A percentile compares a stretch with the other conserved stretches of the same genome.
phyloP scores from a whole-genome alignment of 2,329 filamentous ascomycete genomes.

The Alternaria panax region DNA sequence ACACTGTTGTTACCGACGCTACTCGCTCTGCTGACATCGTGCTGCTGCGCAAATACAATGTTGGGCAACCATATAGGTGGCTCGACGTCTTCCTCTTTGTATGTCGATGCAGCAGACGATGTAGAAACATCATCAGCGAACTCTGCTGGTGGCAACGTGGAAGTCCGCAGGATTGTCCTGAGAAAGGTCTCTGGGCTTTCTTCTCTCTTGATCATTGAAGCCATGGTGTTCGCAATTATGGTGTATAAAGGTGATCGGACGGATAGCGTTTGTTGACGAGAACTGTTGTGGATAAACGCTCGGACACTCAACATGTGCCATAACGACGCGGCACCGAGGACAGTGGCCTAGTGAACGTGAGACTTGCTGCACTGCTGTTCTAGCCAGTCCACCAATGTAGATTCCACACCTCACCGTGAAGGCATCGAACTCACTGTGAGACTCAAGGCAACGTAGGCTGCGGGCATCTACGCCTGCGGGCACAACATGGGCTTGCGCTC shows the following conservation, averaged over 20 bases:
- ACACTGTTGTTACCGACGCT: background rate
- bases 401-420: background rate
- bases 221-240: background rate
- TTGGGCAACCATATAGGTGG: background rate
- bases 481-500: background rate
- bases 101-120: background rate
- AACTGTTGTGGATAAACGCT: background rate
- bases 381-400: background rate
- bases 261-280: background rate
- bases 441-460: background rate
- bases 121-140: background rate
- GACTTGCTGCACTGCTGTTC: background rate
- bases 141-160: background rate
- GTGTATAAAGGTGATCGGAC: background rate
- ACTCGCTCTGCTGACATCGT: background rate
- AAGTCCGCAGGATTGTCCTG: background rate
- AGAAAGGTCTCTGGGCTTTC: conserved; percentile 11
- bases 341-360: background rate
- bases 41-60: background rate
- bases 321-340: background rate
- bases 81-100: conserved; percentile 1
- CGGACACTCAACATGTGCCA: background rate
- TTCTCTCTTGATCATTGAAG: conserved; percentile 17
- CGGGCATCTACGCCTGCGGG: background rate
- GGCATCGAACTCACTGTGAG: background rate